Evolutionary conservation across 169 alveolate genomes (phyloP).

Genomic region (Eimeria maxima): DNA sequence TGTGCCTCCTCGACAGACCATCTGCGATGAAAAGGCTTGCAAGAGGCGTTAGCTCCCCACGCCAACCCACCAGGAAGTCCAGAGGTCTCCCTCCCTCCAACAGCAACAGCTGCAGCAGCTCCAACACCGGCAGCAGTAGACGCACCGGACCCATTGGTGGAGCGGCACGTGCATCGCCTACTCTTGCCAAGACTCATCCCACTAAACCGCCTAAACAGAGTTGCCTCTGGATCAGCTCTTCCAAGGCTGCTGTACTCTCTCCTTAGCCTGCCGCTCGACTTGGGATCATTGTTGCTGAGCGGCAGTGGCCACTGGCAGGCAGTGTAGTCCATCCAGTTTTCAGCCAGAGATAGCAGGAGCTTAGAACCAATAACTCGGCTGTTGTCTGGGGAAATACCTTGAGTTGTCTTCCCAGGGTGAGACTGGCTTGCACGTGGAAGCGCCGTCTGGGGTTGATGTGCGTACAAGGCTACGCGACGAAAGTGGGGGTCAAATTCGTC

Average conservation of each 20-base stretch:
- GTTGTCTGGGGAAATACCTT: slow-evolving; percentile 16
- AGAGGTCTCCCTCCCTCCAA: neutral
- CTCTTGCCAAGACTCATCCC: slow-evolving; percentile 23
- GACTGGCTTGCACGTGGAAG: neutral
- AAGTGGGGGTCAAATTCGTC: slow-evolving; percentile 70
- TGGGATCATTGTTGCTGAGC: slow-evolving; percentile 68
- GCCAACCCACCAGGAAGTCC: neutral
- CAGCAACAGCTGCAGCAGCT: neutral
- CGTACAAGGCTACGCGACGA: slow-evolving; percentile 42
- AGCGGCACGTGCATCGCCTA: neutral
- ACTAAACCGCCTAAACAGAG: slow-evolving; percentile 14
- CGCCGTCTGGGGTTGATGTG: neutral
- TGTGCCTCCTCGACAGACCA: slow-evolving; percentile 30
- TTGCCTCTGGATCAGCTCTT: slow-evolving; percentile 3
- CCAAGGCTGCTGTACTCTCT: neutral
- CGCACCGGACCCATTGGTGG: neutral
- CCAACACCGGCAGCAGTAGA: neutral
- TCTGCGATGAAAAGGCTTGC: neutral
- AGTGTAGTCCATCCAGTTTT: slow-evolving; percentile 77
- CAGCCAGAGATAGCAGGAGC: slow-evolving; percentile 53
- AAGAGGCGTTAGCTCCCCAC: neutral
- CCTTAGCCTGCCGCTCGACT: slow-evolving; percentile 15
- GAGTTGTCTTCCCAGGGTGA: neutral
- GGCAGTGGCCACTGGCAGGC: slow-evolving; percentile 76
- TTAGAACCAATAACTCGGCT: neutral